Percentiles rank a stretch among this genome's conserved stretches.
Evolutionary conservation across 2,329 filamentous ascomycete genomes (phyloP).

Genomic region (Botrytis tulipae): DNA sequence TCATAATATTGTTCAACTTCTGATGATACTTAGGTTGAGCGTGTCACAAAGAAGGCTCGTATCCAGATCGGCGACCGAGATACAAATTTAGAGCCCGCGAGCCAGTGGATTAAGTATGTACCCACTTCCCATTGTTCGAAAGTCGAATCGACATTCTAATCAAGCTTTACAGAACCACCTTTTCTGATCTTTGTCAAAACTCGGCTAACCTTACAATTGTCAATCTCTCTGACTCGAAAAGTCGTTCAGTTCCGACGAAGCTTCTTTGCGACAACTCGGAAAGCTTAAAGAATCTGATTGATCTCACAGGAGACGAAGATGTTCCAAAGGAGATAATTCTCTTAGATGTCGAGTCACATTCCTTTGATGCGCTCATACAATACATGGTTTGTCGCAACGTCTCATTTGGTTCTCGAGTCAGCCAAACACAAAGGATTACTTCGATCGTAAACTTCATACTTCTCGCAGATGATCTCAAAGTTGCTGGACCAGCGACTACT

Average conservation of each 20-base stretch:
- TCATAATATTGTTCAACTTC: neutral
- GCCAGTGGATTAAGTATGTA: conserved; percentile 6
- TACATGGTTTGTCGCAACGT: conserved; percentile 12
- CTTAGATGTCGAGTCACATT: neutral
- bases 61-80: neutral
- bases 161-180: neutral
- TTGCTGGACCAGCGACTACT: neutral
- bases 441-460: conserved; percentile 8
- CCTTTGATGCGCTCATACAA: conserved; percentile 21
- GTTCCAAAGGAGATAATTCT: conserved; percentile 1
- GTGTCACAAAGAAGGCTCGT: neutral
- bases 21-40: neutral
- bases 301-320: neutral
- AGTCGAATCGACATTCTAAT: neutral
- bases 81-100: neutral
- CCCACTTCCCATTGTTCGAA: neutral
- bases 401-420: neutral
- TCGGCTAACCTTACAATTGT: neutral
- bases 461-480: neutral
- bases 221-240: neutral
- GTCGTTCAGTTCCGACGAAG: conserved; percentile 1
- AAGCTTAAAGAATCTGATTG: neutral
- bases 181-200: neutral
- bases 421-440: neutral
- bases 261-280: conserved; percentile 12